phyloP scores from a whole-genome alignment of 2,329 filamentous ascomycete genomes.

The Mycosphaerella sp. region DNA sequence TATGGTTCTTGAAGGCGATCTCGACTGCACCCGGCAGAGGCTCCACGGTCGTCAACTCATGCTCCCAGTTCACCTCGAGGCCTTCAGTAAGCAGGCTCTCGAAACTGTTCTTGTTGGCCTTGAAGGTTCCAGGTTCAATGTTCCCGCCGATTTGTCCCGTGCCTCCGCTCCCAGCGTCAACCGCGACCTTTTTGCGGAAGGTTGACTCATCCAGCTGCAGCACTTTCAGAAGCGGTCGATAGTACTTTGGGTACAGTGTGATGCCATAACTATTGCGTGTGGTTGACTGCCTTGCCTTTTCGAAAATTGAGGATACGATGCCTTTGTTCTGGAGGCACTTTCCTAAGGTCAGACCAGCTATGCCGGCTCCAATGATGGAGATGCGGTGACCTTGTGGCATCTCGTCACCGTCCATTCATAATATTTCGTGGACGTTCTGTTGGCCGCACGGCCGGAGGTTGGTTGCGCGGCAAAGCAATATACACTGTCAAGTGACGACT shows the following conservation, averaged over 20 bases:
- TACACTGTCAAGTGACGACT: not conserved
- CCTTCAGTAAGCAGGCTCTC: constrained; percentile 35
- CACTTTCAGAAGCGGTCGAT: constrained; percentile 31
- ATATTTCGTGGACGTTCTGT: not conserved
- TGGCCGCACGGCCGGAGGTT: not conserved
- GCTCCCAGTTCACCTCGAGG: constrained; percentile 35
- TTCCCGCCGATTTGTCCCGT: constrained; percentile 20
- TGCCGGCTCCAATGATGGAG: constrained; percentile 42
- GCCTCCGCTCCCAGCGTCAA: constrained; percentile 30
- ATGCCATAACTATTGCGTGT: constrained; percentile 37
- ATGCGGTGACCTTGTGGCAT: constrained; percentile 22
- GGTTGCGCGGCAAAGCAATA: not conserved
- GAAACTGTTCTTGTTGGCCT: constrained; percentile 35
- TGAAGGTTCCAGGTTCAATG: constrained; percentile 23
- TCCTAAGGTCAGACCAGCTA: constrained; percentile 41
- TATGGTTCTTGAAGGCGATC: constrained; percentile 5
- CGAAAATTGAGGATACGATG: constrained; percentile 34
- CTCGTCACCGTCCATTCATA: not conserved
- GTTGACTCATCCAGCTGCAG: constrained; percentile 31
- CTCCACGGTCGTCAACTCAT: constrained; percentile 22
- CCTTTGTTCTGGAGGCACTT: constrained; percentile 32
- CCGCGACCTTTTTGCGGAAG: constrained; percentile 32
- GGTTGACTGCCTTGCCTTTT: constrained; percentile 27
- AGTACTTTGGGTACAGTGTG: constrained; percentile 34
- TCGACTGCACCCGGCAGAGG: not conserved